Percentiles rank a stretch among this genome's conserved stretches.
phyloP scores from a whole-genome alignment of 768 basidiomycete species.

The Tulasnella sp. region DNA sequence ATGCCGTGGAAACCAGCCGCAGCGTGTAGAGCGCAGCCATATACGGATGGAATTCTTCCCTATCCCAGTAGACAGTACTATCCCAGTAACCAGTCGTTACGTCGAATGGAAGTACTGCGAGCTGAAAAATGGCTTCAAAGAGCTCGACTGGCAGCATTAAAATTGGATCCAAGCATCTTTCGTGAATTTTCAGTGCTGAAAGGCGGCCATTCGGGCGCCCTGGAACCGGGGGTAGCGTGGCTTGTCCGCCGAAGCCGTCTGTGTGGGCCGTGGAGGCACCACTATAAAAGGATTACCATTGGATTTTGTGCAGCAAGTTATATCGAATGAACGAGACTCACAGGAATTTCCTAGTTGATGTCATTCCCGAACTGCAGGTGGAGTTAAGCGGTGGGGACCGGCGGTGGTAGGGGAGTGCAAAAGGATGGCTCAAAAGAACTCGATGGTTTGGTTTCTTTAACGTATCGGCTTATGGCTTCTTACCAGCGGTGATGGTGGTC shows the following conservation, averaged over 20 bases:
- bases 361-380: background rate
- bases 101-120: background rate
- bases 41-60: background rate
- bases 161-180: background rate
- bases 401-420: too few species aligned
- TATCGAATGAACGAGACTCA: background rate
- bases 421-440: too few species aligned
- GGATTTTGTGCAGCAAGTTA: too few species aligned
- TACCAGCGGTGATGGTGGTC: too few species aligned
- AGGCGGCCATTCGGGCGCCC: background rate
- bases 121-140: background rate
- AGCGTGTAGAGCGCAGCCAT: background rate
- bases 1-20: background rate
- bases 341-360: background rate
- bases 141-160: background rate
- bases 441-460: too few species aligned
- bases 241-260: background rate
- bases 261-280: background rate
- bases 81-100: background rate
- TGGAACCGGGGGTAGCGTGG: background rate
- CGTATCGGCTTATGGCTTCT: too few species aligned
- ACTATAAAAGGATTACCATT: background rate
- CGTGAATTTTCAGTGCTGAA: background rate
- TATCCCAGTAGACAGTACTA: too few species aligned
- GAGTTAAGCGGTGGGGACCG: too few species aligned